Conservation (phyloP, 2,329 filamentous ascomycete species). For the Diaporthe capsici region DNA sequence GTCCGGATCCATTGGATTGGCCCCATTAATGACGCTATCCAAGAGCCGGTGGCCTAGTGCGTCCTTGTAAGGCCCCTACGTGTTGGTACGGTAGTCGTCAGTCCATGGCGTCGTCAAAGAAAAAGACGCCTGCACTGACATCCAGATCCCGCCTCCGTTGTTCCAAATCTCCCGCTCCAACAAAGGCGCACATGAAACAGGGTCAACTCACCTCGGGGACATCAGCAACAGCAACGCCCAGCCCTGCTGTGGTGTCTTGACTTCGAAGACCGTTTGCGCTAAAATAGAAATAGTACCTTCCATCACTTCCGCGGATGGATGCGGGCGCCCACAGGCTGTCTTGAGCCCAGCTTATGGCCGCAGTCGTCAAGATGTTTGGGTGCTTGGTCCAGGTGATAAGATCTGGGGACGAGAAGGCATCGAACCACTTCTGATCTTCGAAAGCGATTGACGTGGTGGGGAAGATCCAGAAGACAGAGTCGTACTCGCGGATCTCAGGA, state of each 20-base stretch:
- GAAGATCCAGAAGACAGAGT: slow-evolving; percentile 62
- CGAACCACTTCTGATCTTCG: slow-evolving; percentile 62
- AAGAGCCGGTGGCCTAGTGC: slow-evolving; percentile 57
- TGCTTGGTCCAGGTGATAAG: slow-evolving; percentile 64
- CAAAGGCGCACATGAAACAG: neutral
- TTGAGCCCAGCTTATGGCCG: slow-evolving; percentile 57
- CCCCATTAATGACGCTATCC: slow-evolving; percentile 58
- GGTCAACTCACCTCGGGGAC: slow-evolving; percentile 46
- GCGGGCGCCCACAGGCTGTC: slow-evolving; percentile 63
- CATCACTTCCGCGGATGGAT: slow-evolving; percentile 54
- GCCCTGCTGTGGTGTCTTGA: slow-evolving; percentile 53
- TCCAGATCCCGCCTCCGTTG: neutral
- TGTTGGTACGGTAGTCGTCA: slow-evolving; percentile 18
- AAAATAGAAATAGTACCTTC: slow-evolving; percentile 65
- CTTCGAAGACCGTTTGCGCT: slow-evolving; percentile 62
- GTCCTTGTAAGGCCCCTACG: slow-evolving; percentile 54
- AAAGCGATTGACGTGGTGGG: slow-evolving; percentile 61
- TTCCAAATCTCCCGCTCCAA: neutral
- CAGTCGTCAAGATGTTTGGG: slow-evolving; percentile 56
- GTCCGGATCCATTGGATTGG: slow-evolving; percentile 62
- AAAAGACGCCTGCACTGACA: neutral
- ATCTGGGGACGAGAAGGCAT: slow-evolving; percentile 64
- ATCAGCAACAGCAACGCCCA: slow-evolving; percentile 56
- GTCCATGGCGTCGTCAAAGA: neutral
- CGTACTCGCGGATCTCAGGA: slow-evolving; percentile 62